Evolutionary conservation across 805 yeast species (phyloP), one percentile per base, ranked within the genome.

Genomic region (Candida morakotiae): DNA sequence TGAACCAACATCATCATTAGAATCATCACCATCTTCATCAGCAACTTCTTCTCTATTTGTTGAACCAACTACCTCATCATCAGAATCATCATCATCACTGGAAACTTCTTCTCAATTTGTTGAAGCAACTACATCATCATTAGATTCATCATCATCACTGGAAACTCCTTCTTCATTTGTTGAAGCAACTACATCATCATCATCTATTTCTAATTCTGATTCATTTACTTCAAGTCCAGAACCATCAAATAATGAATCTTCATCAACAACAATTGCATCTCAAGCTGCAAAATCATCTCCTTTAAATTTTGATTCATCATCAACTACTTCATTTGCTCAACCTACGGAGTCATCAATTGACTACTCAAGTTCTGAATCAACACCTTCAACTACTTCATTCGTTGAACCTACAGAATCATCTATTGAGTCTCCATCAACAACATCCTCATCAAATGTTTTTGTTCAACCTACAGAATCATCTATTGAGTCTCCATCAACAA

Each of bases 321-420:
- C 35, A 14, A 23, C 39, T 22, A 22, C 23, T 16, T 9, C 35
- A n/a, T 28, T 31, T 29, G 10, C 22, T 5, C 26, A 18, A 14
- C 3, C 30, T 32, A 10, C 26, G 4, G n/a, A 10, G 9, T 24
- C 26, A 22, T 24, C 26, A 14, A 18, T 34, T n/a, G 26, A 6
- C 9, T 24, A 7, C 9, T 6, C 8, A 24, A 24, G n/a, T 17
- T 20, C 9, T 19, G 21, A 19, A 19, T 19, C 25, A 13, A 13
- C 33, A 6, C 5, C 24, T 13, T 21, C 34, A 15, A 10, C 27
- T 7, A 23, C 31, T 16, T 32, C 41, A 10, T 32, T 38, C n/a
- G 41, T 38, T 30, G 28, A 16, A 26, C 35, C 44, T 13, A 31
- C 31, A 7, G 13, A n/a, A 9, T 22, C 31, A 23, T 11, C 33